Conservation (phyloP, 73 alveolate species). For the Paramecium tetraurelia region DNA sequence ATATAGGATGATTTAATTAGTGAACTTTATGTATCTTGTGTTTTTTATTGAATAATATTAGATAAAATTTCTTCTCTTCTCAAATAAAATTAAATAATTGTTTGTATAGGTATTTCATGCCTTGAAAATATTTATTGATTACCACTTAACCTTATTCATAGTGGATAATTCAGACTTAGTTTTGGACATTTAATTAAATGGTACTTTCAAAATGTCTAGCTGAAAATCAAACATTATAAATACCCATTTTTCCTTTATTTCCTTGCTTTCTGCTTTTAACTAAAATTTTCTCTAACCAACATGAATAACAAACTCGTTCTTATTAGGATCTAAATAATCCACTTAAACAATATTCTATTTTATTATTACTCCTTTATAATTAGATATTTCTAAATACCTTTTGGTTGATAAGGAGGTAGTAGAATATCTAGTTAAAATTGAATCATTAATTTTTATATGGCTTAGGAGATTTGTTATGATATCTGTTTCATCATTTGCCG, state of each 20-base stretch:
- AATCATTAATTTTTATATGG: too few relatives aligned
- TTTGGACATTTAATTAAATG: neutral
- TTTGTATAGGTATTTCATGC: neutral
- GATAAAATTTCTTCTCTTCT: conserved; percentile 11
- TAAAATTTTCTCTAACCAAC: neutral
- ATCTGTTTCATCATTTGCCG: too few relatives aligned
- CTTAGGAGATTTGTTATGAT: too few relatives aligned
- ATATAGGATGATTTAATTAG: neutral
- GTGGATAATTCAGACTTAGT: neutral
- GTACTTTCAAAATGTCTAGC: conserved; percentile 19
- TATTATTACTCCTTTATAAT: neutral
- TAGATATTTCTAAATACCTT: neutral
- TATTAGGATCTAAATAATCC: conserved; percentile 42
- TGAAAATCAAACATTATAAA: neutral
- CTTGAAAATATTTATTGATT: neutral
- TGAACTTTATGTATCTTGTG: neutral
- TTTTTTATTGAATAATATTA: neutral
- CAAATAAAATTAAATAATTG: neutral
- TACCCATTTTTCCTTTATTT: conserved; percentile 44
- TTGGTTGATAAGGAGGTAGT: conserved; percentile 13
- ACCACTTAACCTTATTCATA: neutral
- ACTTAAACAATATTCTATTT: neutral
- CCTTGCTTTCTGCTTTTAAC: conserved; percentile 8
- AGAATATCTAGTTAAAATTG: too few relatives aligned
- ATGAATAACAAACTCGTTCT: neutral